phyloP scores from a whole-genome alignment of 495 filamentous ascomycete species.

The Penicillium coprophilum region DNA sequence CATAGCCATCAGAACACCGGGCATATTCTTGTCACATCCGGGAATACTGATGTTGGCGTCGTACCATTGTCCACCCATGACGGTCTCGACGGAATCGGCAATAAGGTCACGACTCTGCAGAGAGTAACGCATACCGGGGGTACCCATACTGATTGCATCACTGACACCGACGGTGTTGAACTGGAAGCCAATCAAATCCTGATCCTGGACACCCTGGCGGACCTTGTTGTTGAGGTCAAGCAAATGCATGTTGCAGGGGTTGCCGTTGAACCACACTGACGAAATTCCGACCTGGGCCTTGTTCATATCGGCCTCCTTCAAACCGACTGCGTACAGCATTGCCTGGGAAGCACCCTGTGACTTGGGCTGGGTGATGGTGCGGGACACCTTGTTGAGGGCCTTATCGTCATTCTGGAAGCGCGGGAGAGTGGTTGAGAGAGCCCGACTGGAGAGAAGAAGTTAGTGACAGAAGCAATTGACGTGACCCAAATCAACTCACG shows the following conservation, averaged over 20 bases:
- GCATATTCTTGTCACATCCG: slow-evolving; percentile 99
- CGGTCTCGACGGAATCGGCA: slow-evolving; percentile 96
- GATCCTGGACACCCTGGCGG: slow-evolving; percentile 77
- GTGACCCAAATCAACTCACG: slow-evolving; percentile 18
- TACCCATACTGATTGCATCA: slow-evolving; percentile 58
- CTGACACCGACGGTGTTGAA: slow-evolving; percentile 99
- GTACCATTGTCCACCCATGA: slow-evolving; percentile 99
- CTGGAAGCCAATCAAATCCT: slow-evolving; percentile 79
- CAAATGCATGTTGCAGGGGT: slow-evolving; percentile 99
- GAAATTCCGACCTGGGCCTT: slow-evolving; percentile 97
- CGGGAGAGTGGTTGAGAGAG: slow-evolving; percentile 49
- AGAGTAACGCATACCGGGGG: slow-evolving; percentile 84
- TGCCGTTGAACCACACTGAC: slow-evolving; percentile 84
- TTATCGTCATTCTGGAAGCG: slow-evolving; percentile 40
- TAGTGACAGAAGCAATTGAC: slow-evolving; percentile 15
- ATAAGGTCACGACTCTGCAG: slow-evolving; percentile 94
- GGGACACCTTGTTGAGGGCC: slow-evolving; percentile 76
- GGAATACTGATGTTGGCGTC: slow-evolving; percentile 97
- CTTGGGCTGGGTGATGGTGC: slow-evolving; percentile 87
- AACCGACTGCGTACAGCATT: slow-evolving; percentile 94
- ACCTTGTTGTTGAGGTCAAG: slow-evolving; percentile 82
- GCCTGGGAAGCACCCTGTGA: slow-evolving; percentile 97
- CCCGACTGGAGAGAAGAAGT: slow-evolving; percentile 36
- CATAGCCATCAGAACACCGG: slow-evolving; percentile 97
- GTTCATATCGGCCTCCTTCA: slow-evolving; percentile 79